Evolutionary conservation across 164 flowering plant species (phyloP).

Genomic region (Magnolia sinica): DNA sequence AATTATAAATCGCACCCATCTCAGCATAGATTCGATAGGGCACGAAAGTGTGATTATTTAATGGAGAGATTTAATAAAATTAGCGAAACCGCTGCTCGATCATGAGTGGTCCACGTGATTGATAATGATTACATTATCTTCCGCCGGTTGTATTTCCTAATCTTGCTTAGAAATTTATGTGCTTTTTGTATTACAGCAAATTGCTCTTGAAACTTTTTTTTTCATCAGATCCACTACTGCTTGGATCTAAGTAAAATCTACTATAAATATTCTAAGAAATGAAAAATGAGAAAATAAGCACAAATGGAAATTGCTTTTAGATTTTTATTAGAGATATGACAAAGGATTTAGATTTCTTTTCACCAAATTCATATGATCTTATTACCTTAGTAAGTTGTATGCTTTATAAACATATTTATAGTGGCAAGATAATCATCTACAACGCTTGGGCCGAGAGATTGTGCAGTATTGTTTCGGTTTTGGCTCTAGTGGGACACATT

Average conservation of each 20-base stretch:
- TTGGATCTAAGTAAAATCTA: background rate
- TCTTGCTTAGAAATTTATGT: background rate
- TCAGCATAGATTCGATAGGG: slow-evolving; percentile 29
- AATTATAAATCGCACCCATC: slow-evolving; percentile 15
- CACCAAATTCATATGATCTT: too few relatives aligned
- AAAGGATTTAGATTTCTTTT: too few relatives aligned
- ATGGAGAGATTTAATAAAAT: slow-evolving; percentile 19
- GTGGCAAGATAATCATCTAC: too few relatives aligned
- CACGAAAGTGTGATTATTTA: slow-evolving; percentile 12
- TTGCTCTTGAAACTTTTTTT: background rate
- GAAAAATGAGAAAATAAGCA: background rate
- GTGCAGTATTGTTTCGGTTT: too few relatives aligned
- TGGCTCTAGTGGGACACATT: too few relatives aligned
- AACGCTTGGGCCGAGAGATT: too few relatives aligned
- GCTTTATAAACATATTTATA: too few relatives aligned
- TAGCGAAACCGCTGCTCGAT: slow-evolving; percentile 17
- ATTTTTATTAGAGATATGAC: too few relatives aligned
- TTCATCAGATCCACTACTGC: background rate
- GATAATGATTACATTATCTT: slow-evolving; percentile 21
- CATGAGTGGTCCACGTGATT: slow-evolving; percentile 26
- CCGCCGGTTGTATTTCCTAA: background rate
- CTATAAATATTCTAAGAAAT: background rate
- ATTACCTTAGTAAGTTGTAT: too few relatives aligned
- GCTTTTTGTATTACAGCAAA: background rate
- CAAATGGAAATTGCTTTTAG: too few relatives aligned